Percentiles rank a stretch among this genome's conserved stretches.
Conservation (phyloP, 306 rosid species). For the Lathyrus oleraceus region DNA sequence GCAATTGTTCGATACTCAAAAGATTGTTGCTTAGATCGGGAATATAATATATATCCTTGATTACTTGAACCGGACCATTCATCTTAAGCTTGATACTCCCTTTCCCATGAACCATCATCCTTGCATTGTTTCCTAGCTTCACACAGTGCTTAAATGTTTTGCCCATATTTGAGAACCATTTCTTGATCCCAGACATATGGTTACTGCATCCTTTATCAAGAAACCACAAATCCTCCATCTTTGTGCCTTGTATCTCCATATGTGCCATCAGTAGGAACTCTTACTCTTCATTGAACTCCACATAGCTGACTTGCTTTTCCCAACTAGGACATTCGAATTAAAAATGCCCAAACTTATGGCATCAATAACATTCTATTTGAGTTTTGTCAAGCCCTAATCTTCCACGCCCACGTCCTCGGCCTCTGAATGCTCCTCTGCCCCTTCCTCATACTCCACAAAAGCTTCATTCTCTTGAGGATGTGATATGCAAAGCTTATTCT, state of each 20-base stretch:
- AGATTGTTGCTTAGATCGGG: neutral
- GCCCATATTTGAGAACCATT: neutral
- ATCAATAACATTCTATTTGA: too few species aligned
- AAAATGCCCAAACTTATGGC: too few species aligned
- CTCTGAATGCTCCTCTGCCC: neutral
- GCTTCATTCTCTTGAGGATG: too few species aligned
- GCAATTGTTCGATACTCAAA: neutral
- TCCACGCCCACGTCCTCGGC: neutral
- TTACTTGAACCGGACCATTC: neutral
- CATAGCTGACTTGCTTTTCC: too few species aligned
- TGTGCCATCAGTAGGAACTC: too few species aligned
- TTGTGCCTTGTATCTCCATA: neutral
- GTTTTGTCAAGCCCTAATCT: too few species aligned
- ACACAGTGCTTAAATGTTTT: neutral
- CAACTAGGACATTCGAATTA: too few species aligned
- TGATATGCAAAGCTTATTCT: too few species aligned
- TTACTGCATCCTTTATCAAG: neutral
- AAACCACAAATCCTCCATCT: neutral
- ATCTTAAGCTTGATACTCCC: neutral
- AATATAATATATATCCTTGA: neutral
- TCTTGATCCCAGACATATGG: neutral
- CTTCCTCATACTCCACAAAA: neutral
- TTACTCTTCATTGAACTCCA: too few species aligned
- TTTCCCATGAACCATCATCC: neutral
- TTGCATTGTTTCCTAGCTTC: neutral